Base-by-base conservation (phyloP, 2,329 filamentous ascomycete genomes). In the Akanthomyces lecanii region DNA sequence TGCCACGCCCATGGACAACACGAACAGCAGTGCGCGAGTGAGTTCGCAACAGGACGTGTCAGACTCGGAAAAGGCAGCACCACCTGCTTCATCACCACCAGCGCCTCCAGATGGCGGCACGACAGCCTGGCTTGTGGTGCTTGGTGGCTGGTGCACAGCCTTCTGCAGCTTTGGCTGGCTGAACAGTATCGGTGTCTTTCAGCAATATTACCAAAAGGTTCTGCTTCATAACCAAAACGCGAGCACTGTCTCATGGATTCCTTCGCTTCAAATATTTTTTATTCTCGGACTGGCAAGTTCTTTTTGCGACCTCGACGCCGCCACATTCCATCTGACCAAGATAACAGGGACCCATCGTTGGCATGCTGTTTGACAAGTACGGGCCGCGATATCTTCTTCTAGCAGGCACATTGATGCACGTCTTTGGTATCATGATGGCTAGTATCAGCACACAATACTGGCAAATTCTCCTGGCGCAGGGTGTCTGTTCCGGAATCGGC, bases 381-480 rank as follows among this genome's bases (percentile, higher is more conserved):
- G 88, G 88, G 0, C 85, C 87, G 0, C 79, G 81, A 33, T 80
- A 75, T 53, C 73, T 90, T 0, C 70, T 88, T 1, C 40, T 85
- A 1, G 69, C 71, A 14, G 85, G 85, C 18, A 80, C 78, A 0
- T 72, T 86, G 59, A 69, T 86, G 40, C 82, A 87, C 62, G 80
- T 88, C 18, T 82, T 88, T 61, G 82, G 83, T 2, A 69, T 89
- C 5, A 87, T 89, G 83, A 87, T 88, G 84, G 78, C 83, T 0
- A 82, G 78, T 8, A 71, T 89, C 8, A 68, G 69, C n/a, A 73
- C 65, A 0, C 61, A 77, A 48, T 79, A 78, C 67, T 78, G 75
- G 55, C 76, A 79, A 51, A 71, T 79, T 59, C 69, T 79, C 11
- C 67, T 79, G 0, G 66, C 75, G 0, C 77, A 79, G 60, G 73